A percentile compares a stretch with the other conserved stretches of the same genome.
Conservation (phyloP, 2,329 filamentous ascomycete genomes). For the Dryadomyces quercivorus region DNA sequence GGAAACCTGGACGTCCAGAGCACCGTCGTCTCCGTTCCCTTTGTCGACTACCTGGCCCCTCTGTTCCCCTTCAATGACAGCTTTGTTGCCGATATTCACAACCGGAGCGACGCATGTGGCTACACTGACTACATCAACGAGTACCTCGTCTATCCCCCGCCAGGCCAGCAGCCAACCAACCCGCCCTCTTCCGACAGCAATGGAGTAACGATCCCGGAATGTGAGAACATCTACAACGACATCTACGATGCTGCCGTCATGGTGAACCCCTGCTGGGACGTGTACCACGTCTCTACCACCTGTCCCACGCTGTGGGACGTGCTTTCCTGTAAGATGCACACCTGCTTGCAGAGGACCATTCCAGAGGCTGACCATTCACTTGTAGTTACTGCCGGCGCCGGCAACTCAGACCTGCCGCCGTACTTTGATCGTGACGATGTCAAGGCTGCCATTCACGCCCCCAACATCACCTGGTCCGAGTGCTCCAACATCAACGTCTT, state of each 20-base stretch:
- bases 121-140: constrained; percentile 47
- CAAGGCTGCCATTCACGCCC: constrained; percentile 19
- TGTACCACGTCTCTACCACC: constrained; percentile 60
- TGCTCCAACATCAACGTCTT: constrained; percentile 33
- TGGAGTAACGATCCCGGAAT: constrained; percentile 28
- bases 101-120: constrained; percentile 43
- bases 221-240: constrained; percentile 42
- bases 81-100: constrained; percentile 38
- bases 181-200: constrained; percentile 30
- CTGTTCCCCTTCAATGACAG: constrained; percentile 54
- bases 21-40: constrained; percentile 40
- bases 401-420: constrained; percentile 48
- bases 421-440: constrained; percentile 56
- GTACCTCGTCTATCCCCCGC: constrained; percentile 57
- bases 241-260: constrained; percentile 39
- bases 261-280: constrained; percentile 68
- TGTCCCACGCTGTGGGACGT: constrained; percentile 62
- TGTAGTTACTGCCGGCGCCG: constrained; percentile 40
- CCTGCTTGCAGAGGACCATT: neutral
- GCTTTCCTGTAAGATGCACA: constrained; percentile 32
- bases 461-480: constrained; percentile 36
- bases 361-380: neutral
- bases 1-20: constrained; percentile 33
- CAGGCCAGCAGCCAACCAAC: constrained; percentile 40
- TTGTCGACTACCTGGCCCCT: constrained; percentile 45